Percentiles rank a stretch among this genome's conserved stretches.
These are phyloP conservation scores for Hericium coralloides DNA, from an alignment of 768 basidiomycete genomes.

Conservation along the genomic window DNA sequence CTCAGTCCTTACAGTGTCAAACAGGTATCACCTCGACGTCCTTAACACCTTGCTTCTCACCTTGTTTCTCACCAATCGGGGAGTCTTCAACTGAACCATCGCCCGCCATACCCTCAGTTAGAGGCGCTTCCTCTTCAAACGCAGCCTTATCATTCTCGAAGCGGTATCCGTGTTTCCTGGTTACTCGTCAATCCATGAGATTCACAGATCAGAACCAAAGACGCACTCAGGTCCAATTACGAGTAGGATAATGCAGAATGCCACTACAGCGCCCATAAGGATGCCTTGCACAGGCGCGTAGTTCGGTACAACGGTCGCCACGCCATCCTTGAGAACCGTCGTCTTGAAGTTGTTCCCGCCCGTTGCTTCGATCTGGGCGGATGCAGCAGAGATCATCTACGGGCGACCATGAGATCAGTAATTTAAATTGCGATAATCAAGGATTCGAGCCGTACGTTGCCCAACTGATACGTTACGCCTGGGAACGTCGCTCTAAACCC, in stretches of 20 bases:
- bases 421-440: neutral
- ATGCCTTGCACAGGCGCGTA: conserved; percentile 71
- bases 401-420: neutral
- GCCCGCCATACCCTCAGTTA: no score
- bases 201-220: neutral
- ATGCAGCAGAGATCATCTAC: conserved; percentile 36
- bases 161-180: conserved; percentile 34
- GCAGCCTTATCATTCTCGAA: conserved; percentile 81
- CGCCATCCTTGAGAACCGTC: conserved; percentile 19
- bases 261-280: conserved; percentile 74
- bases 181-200: neutral
- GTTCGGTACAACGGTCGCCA: conserved; percentile 28
- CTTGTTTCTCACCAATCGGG: no score
- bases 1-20: no score
- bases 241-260: conserved; percentile 67
- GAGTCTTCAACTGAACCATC: no score
- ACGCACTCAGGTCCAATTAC: conserved; percentile 74
- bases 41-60: no score
- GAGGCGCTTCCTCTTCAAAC: conserved; percentile 47
- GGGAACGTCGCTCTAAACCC: conserved; percentile 41
- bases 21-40: no score
- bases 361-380: conserved; percentile 40
- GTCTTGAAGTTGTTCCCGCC: conserved; percentile 33
- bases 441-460: conserved; percentile 21
- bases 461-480: conserved; percentile 36